Evolutionary conservation across 108 stramenopile genomes (phyloP).

Genomic region (Discostella stelligeroides): DNA sequence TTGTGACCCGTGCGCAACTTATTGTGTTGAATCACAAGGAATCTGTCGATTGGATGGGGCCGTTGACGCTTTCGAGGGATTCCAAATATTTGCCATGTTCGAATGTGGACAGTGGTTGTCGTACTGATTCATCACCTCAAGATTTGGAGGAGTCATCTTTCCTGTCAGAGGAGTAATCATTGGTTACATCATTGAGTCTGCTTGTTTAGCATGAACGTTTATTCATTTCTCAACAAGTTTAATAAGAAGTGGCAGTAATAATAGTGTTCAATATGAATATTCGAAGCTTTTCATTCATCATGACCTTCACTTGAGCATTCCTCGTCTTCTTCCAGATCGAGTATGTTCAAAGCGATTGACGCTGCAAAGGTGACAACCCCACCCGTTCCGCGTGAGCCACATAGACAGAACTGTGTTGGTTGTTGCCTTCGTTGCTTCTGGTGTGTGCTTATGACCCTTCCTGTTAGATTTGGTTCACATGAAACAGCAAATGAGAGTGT

Average conservation of each 20-base stretch:
- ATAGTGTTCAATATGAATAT: no score
- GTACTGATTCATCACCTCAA: conserved; percentile 26
- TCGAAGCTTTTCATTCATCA: not conserved
- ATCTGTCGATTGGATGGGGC: conserved; percentile 33
- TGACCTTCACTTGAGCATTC: conserved; percentile 25
- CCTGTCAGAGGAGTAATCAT: not conserved
- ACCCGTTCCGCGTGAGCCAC: conserved; percentile 72
- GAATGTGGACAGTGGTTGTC: conserved; percentile 40
- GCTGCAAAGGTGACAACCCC: conserved; percentile 41
- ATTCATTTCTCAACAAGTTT: not conserved
- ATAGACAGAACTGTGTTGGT: conserved; percentile 40
- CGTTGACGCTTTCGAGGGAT: conserved; percentile 52
- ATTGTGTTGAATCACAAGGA: conserved; percentile 53
- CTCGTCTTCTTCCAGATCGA: conserved; percentile 81
- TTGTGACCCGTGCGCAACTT: conserved; percentile 21
- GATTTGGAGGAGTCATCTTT: not conserved
- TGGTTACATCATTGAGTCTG: not conserved
- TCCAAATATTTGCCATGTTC: conserved; percentile 55
- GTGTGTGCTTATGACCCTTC: conserved; percentile 28
- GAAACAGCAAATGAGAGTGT: not conserved
- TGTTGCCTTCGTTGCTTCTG: not conserved
- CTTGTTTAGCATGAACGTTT: no score
- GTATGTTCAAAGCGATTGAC: conserved; percentile 51
- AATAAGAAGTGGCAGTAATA: no score
- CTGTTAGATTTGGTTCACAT: conserved; percentile 4